Percentiles rank a stretch among this genome's conserved stretches.
These are phyloP conservation scores for Polygonum maritimum DNA, from an alignment of 148 eudicot species.

Conservation along the genomic window DNA sequence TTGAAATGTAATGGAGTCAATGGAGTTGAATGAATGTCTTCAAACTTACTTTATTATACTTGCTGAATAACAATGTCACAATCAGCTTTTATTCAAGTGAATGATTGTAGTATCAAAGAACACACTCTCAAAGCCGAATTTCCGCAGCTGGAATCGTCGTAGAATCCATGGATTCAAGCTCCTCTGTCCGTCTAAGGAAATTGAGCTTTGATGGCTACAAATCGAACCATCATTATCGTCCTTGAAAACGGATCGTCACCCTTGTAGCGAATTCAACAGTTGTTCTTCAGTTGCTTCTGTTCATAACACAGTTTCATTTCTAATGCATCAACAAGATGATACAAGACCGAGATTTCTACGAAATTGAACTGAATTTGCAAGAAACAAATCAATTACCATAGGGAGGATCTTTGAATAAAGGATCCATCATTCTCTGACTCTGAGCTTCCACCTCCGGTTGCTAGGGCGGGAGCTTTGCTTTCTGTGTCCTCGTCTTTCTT, in stretches of 20 bases:
- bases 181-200: background rate
- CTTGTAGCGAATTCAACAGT: background rate
- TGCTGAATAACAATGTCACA: too few species aligned
- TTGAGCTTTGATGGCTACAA: background rate
- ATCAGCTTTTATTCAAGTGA: background rate
- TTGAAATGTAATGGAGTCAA: too few species aligned
- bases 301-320: background rate
- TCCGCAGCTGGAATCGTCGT: background rate
- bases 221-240: background rate
- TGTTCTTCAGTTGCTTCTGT: background rate
- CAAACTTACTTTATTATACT: background rate
- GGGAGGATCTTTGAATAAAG: conserved; percentile 35
- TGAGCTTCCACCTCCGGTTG: conserved; percentile 59
- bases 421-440: conserved; percentile 32
- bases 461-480: conserved; percentile 25
- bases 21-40: background rate
- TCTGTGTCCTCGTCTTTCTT: conserved; percentile 22
- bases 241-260: background rate
- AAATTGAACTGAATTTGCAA: background rate
- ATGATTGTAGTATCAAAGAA: background rate
- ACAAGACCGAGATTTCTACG: background rate
- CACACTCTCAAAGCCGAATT: background rate
- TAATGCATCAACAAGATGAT: background rate
- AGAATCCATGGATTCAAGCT: background rate
- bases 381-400: conserved; percentile 61